These are phyloP conservation scores for Candida glaebosa DNA, from an alignment of 805 yeast species.

Conservation along the genomic window DNA sequence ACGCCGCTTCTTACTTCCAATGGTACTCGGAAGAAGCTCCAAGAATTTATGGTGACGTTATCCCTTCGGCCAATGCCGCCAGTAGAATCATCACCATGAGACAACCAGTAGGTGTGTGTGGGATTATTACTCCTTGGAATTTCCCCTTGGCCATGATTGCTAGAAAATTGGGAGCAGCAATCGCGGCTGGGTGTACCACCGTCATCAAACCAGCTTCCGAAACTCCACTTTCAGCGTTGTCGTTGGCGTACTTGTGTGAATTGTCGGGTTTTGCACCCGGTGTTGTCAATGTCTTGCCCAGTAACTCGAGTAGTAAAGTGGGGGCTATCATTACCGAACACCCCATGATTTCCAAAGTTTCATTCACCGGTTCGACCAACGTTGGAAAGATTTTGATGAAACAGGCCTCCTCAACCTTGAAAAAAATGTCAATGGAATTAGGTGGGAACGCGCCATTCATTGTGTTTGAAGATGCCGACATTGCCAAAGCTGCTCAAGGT, in stretches of 20 bases:
- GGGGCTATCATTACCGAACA: slow-evolving; percentile 53
- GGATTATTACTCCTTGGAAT: slow-evolving; percentile 81
- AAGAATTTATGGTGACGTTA: slow-evolving; percentile 61
- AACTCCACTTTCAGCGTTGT: slow-evolving; percentile 72
- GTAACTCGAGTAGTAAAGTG: slow-evolving; percentile 41
- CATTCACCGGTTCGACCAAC: slow-evolving; percentile 63
- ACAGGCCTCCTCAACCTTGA: slow-evolving; percentile 54
- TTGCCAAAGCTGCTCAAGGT: slow-evolving; percentile 52
- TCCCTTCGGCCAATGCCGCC: slow-evolving; percentile 49
- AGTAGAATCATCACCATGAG: slow-evolving; percentile 55
- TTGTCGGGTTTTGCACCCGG: slow-evolving; percentile 75
- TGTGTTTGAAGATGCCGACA: slow-evolving; percentile 57
- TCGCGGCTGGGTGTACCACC: slow-evolving; percentile 77
- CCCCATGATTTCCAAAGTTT: slow-evolving; percentile 47
- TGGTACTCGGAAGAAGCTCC: slow-evolving; percentile 90
- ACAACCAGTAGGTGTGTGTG: slow-evolving; percentile 82
- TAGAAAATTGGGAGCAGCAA: slow-evolving; percentile 69
- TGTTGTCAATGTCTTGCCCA: slow-evolving; percentile 59
- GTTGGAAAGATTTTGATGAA: slow-evolving; percentile 60
- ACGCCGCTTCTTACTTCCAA: slow-evolving; percentile 75
- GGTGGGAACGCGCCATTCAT: slow-evolving; percentile 70
- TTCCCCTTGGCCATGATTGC: slow-evolving; percentile 80
- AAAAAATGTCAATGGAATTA: slow-evolving; percentile 58
- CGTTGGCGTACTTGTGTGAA: slow-evolving; percentile 56
- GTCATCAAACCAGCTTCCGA: slow-evolving; percentile 76